Base-by-base conservation (phyloP, 1,284 basidiomycete species). In the Cryptococcus wingfieldii region DNA sequence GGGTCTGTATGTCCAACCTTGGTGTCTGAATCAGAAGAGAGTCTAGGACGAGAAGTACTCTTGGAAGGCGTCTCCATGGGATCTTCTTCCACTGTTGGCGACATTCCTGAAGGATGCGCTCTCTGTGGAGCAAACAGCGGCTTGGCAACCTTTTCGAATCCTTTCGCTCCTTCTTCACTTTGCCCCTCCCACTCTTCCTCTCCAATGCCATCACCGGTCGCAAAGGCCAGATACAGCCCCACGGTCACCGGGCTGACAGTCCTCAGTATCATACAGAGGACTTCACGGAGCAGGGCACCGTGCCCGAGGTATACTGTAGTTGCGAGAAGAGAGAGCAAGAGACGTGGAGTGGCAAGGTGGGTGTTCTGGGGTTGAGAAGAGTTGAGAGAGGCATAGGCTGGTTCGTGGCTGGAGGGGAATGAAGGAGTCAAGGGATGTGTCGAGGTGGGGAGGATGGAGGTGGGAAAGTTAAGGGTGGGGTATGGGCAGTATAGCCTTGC, bases 271-370 rank as follows among this genome's bases (percentile, higher is more conserved):
- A 84, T 79, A 0, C 83, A 80, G 23, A 94, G 79, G 0, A 89
- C 86, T 62, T 90, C 86, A 1, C 87, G 83, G 19, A 88, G 84
- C 28, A 93, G 73, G 12, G 84, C 81, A 0, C 89, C 87, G 25
- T 94, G 87, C 42, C 87, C 88, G 37, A 97, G 84, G 74, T 91
- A 96, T 44, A 89, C 83, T 0, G 90, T 83, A 5, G 90, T 91
- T 0, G 90, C 89, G 31, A 95, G 82, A 16, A 95, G 82, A 5
- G 90, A 93, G 12, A 94, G 81, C 2, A 96, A 81, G 68, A 96
- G 87, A 7, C 85, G 81, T 4, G 92, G 90, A 1, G 86, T 85
- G 0, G 87, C 88, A 0, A 86, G 84, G 55, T 93, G 89, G 42
- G 84, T 80, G 31, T 79, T 81, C 0, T 73, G 60, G 68, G 46